Percentiles rank a stretch among this genome's conserved stretches.
Conservation (phyloP, 2,329 filamentous ascomycete genomes). For the Ceratocystis cacaofunesta region DNA sequence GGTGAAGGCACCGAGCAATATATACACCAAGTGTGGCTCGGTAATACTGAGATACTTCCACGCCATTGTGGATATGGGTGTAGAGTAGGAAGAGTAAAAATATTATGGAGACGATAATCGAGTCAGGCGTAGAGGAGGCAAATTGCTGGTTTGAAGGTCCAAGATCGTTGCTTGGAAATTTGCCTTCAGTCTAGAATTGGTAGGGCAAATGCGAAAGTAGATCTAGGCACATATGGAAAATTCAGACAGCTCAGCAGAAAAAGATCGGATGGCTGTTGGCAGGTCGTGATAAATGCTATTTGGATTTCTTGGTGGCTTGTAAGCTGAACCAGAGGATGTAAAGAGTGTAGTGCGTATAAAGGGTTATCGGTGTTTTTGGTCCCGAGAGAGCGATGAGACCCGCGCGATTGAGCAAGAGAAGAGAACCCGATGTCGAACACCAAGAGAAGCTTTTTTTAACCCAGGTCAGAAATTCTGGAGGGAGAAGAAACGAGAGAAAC, state of each 20-base stretch:
- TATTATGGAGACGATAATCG: neutral
- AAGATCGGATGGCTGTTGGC: neutral
- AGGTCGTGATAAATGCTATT: neutral
- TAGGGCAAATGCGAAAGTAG: neutral
- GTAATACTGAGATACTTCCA: slow-evolving; percentile 77
- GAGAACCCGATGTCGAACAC: neutral
- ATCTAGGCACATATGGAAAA: neutral
- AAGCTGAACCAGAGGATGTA: neutral
- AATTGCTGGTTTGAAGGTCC: neutral
- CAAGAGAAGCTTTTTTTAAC: neutral
- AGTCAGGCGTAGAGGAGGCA: neutral
- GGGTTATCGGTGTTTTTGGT: neutral
- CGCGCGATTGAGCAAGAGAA: neutral
- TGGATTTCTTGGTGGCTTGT: neutral
- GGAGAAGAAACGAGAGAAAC: neutral
- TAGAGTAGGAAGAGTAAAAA: neutral
- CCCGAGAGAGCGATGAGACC: neutral
- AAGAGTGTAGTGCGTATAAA: neutral
- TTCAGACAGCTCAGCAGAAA: neutral
- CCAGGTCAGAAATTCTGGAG: neutral
- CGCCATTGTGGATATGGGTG: slow-evolving; percentile 37
- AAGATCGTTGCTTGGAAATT: neutral
- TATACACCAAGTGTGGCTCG: slow-evolving; percentile 92
- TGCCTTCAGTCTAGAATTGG: neutral
- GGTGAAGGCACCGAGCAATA: slow-evolving; percentile 95